Base-by-base conservation (phyloP, 2,329 filamentous ascomycete species). In the Cercospora brassicicola region DNA sequence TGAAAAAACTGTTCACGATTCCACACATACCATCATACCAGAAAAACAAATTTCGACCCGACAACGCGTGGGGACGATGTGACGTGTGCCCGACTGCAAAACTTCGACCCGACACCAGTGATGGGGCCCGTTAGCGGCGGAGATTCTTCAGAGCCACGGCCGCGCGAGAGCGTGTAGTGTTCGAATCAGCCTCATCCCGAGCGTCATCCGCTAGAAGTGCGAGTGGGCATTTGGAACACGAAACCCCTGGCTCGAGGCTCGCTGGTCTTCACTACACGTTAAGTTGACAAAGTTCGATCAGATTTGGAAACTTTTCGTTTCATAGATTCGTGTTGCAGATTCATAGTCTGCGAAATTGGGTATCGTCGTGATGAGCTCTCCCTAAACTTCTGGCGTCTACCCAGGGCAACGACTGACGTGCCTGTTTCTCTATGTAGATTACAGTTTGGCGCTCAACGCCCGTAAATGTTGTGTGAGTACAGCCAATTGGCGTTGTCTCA, bases 391-490 rank as follows among this genome's bases (percentile, higher is more conserved):
- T 20, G 51, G 23, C 30, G n/a, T 53, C 48, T 39, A 64, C 61
- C 48, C 51, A 18, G 36, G 48, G 56, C 45, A 26, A 45, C 61
- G 18, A 61, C 66, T 60, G 62, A 56, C 61, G 20, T 33, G 30
- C 65, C 62, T 60, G 48, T 59, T 36, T 26, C 15, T 64, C 65
- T 51, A 64, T 64, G 39, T 55, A 59, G 18, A 53, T 39, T 59
- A 64, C 61, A 59, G 36, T 39, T 51, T 48, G 18, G 51, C 53
- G 45, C 15, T 30, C 30, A 62, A 67, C 57, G 66, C 59, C 51
- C 10, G 39, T 20, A 42, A 39, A 18, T 60, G 33, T 13, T 51
- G 45, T 51, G 20, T 20, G 45, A 20, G 45, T 10, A 23, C 18
- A 51, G 45, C 45, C 45, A 23, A 20, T 51, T 20, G 45, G 45